Percentiles rank a stretch among this genome's conserved stretches.
phyloP scores from a whole-genome alignment of 2,329 filamentous ascomycete genomes.

The Leptographium wingfieldii region DNA sequence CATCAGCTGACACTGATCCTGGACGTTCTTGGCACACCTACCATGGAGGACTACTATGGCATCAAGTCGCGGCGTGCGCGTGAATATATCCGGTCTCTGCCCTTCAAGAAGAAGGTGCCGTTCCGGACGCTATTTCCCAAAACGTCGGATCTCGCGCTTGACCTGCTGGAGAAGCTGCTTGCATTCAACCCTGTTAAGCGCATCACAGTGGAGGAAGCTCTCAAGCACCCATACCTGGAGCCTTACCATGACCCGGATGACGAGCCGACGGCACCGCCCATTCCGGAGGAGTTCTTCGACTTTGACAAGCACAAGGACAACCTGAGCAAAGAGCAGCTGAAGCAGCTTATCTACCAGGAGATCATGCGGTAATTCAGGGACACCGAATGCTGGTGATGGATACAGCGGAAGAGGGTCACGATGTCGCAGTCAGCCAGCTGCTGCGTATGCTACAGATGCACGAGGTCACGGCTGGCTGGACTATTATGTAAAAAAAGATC shows the following conservation, averaged over 20 bases:
- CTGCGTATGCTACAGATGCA: neutral
- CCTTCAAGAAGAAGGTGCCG: constrained; percentile 99
- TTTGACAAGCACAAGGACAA: constrained; percentile 99
- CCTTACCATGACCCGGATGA: constrained; percentile 98
- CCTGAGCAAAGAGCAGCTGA: constrained; percentile 94
- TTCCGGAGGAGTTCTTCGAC: constrained; percentile 98
- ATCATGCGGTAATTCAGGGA: constrained; percentile 48
- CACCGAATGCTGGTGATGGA: neutral
- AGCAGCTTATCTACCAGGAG: constrained; percentile 94
- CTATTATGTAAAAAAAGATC: neutral
- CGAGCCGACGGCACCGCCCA: constrained; percentile 90
- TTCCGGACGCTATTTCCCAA: constrained; percentile 97
- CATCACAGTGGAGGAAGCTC: constrained; percentile 92
- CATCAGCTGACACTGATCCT: constrained; percentile 95
- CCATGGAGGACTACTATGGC: constrained; percentile 99
- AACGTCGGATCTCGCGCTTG: constrained; percentile 92
- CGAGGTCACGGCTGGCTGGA: constrained; percentile 4
- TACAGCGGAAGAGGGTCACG: neutral
- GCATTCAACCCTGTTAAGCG: constrained; percentile 98
- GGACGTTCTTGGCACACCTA: constrained; percentile 92
- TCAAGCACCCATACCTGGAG: constrained; percentile 96
- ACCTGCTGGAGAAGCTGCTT: constrained; percentile 86
- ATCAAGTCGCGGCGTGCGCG: constrained; percentile 96
- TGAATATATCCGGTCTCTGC: constrained; percentile 94
- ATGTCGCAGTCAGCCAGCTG: neutral